Evolutionary conservation across 306 rosid genomes (phyloP), one percentile per base, ranked within the genome.

Genomic region (Quercus wislizeni): DNA sequence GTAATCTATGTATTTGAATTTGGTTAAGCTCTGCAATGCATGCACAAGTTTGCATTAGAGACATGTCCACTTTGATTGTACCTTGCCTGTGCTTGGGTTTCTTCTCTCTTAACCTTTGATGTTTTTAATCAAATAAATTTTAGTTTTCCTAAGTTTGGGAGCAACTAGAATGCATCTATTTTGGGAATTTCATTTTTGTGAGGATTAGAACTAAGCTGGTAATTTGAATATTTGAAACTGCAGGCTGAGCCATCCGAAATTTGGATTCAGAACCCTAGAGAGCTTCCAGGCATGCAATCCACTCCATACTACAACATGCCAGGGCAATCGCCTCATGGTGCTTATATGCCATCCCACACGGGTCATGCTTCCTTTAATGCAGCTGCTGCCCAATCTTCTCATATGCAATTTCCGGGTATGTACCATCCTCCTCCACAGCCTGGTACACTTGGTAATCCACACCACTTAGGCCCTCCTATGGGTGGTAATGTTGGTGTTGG

Each of bases 161-260:
- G 52, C 15, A 9, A 5, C n/a, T 35, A 18, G 9, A 35, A 68
- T 67, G 52, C 17, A 8, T 35, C 9, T 19, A 14, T 31, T 19
- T 27, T 55, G 65, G 55, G 46, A 41, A 0, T 41, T 20, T 69
- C 65, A 61, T 78, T 27, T 5, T 28, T 71, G 57, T 25, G 28
- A 7, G 14, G 61, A 70, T 71, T 81, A 28, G 9, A 57, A 25
- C 57, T 20, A 64, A 23, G 27, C 18, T 76, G 25, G 41, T 61
- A 21, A 27, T 43, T 56, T 69, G 54, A n/a, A 8, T 80, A 35
- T 19, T 76, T 79, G 74, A 69, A 21, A 12, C 82, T 61, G 27
- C 89, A 96, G 99, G 98, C 92, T 2, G 99, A 93, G 87, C 91
- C 99, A 77, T 90, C 99, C 35, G 99, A 96, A 89, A 87, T 96